phyloP scores from a whole-genome alignment of 192 early-diverging fungal species.

The Entrophospora sp. region DNA sequence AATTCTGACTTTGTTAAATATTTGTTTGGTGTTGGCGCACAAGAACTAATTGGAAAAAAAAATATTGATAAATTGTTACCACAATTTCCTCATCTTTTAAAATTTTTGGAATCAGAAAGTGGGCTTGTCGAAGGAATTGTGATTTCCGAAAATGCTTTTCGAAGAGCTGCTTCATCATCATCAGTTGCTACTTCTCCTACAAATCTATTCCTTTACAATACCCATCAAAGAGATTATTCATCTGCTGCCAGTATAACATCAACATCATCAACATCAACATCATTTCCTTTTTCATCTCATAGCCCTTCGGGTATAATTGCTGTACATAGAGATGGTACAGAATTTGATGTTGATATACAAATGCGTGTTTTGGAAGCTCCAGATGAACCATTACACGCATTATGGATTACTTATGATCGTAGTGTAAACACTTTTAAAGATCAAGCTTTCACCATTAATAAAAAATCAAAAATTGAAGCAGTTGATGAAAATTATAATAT shows the following conservation, averaged over 20 bases:
- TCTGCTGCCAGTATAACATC: background rate
- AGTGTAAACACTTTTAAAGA: slow-evolving; percentile 33
- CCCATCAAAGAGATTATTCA: background rate
- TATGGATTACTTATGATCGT: slow-evolving; percentile 59
- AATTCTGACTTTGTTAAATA: slow-evolving; percentile 55
- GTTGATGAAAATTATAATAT: too few species aligned
- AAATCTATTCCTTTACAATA: background rate
- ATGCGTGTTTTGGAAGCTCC: slow-evolving; percentile 43
- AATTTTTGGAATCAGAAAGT: slow-evolving; percentile 29
- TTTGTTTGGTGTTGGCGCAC: slow-evolving; percentile 46
- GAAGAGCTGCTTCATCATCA: slow-evolving; percentile 27
- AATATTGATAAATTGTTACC: slow-evolving; percentile 50
- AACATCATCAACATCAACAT: too few species aligned
- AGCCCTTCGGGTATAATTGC: slow-evolving; percentile 39
- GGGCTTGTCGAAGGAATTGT: slow-evolving; percentile 30
- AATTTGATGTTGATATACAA: slow-evolving; percentile 50
- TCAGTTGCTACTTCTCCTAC: slow-evolving; percentile 17
- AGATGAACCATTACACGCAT: slow-evolving; percentile 41
- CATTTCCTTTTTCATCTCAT: too few species aligned
- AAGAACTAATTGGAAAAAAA: slow-evolving; percentile 38
- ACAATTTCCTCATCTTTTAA: slow-evolving; percentile 42
- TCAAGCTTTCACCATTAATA: slow-evolving; percentile 10
- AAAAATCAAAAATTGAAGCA: background rate
- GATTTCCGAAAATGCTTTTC: slow-evolving; percentile 29
- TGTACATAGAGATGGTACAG: slow-evolving; percentile 52